Base-by-base conservation (phyloP, 2,329 filamentous ascomycete species). In the Niveomyces coronatus region DNA sequence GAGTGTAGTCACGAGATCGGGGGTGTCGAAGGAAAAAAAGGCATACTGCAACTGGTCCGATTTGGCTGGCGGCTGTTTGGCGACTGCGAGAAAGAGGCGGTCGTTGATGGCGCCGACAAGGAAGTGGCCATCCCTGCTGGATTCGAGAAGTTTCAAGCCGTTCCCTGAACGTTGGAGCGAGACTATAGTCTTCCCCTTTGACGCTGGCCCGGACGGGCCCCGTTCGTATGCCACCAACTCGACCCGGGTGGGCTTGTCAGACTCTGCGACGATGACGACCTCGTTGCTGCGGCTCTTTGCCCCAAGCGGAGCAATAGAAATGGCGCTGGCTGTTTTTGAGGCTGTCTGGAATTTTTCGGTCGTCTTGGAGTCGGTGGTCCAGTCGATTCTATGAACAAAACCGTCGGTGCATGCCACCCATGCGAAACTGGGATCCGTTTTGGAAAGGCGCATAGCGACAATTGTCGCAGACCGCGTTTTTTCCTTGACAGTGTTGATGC, bases 1-100 rank as follows among this genome's bases (percentile, higher is more conserved):
- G 31, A 86, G 60, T 43, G 75, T 78, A 19, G 74, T 77, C 36
- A 88, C 72, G 29, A 74, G 68, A 46, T 85, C 77, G 3, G 75
- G 71, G 13, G 65, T 61, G 39, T 77, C 70, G 42, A 80, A 70
- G 13, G 68, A 67, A 45, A 68, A 70, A 48, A 79, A 73, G 32
- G 76, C 68, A 50, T 72, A 78, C 28, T 61, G 58, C 15, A 60
- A 42, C 10, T 53, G 44, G 6, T 53, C 50, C 8, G 58, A 37
- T 5, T 31, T 47, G 13, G 46, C 45, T 14, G 47, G 36, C 5
- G 47, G 27, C 23, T 48, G 45, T 16, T 51, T 46, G 14, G 51
- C 47, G 13, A 50, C 45, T 3, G 56, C 59, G 17, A 64, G 46
- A 40, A 63, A 62, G 8, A 64, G 40, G 9, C 55, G 51, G 35